phyloP scores from a whole-genome alignment of 371 early-diverging fungal genomes.

The Coemansia sp. region DNA sequence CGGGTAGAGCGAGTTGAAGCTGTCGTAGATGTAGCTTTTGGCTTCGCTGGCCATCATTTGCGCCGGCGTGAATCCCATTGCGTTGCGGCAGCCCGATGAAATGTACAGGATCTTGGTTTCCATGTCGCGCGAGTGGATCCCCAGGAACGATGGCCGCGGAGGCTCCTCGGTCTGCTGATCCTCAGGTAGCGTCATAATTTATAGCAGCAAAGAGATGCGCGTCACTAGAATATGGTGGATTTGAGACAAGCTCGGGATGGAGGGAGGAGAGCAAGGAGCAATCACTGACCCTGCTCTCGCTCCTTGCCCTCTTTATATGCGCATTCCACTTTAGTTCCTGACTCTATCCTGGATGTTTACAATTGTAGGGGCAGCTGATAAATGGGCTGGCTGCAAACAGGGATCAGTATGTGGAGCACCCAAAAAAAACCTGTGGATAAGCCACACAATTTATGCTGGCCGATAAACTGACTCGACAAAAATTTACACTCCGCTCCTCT shows the following conservation, averaged over 20 bases:
- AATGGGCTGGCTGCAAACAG: no score
- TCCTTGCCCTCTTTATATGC: no score
- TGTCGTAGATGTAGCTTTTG: slow-evolving; percentile 32
- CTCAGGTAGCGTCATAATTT: slow-evolving; percentile 2
- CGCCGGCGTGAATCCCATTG: slow-evolving; percentile 33
- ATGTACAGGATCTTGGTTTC: slow-evolving; percentile 36
- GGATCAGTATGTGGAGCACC: no score
- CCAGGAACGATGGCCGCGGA: slow-evolving; percentile 11
- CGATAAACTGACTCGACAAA: no score
- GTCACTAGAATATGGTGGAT: background rate
- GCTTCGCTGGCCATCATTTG: slow-evolving; percentile 21
- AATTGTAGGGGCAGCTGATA: no score
- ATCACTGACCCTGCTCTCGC: no score
- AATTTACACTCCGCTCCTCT: no score
- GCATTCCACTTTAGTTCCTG: no score
- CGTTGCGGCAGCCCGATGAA: slow-evolving; percentile 39
- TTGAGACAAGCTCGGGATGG: background rate
- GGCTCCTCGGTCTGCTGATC: slow-evolving; percentile 3
- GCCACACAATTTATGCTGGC: no score
- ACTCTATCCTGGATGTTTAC: no score
- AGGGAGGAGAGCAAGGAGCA: no score
- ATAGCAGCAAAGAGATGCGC: background rate
- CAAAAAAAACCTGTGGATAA: no score
- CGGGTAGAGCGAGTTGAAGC: slow-evolving; percentile 21
- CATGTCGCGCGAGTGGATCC: slow-evolving; percentile 40